phyloP scores from a whole-genome alignment of 352 stramenopile species.

The Phytophthora pini region DNA sequence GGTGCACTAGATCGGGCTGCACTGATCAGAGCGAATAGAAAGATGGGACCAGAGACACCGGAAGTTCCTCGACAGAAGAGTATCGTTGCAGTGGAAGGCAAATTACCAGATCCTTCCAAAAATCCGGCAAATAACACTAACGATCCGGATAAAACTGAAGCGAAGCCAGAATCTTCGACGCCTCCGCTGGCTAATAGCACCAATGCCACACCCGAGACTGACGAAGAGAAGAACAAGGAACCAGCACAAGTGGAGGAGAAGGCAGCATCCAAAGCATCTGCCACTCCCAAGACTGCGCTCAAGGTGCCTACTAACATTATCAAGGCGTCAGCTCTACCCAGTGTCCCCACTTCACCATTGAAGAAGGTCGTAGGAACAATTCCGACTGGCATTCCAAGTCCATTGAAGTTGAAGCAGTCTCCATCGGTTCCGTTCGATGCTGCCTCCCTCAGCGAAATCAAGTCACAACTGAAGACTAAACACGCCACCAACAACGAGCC shows the following conservation, averaged over 20 bases:
- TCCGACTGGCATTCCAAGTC: slow-evolving; percentile 33
- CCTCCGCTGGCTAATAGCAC: background rate
- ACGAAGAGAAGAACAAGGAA: slow-evolving; percentile 14
- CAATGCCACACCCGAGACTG: background rate
- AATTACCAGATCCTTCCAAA: background rate
- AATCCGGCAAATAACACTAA: background rate
- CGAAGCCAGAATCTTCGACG: slow-evolving; percentile 2
- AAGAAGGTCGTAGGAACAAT: slow-evolving; percentile 30
- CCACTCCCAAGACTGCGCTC: slow-evolving; percentile 40
- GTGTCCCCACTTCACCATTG: slow-evolving; percentile 25
- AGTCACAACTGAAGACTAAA: slow-evolving; percentile 59
- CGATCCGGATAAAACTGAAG: background rate
- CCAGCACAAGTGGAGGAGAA: slow-evolving; percentile 23
- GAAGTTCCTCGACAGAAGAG: slow-evolving; percentile 29
- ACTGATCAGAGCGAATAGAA: slow-evolving; percentile 17
- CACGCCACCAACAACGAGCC: slow-evolving; percentile 36
- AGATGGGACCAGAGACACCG: slow-evolving; percentile 37
- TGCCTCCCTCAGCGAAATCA: slow-evolving; percentile 66
- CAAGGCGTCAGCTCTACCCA: slow-evolving; percentile 30
- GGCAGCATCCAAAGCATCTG: slow-evolving; percentile 18
- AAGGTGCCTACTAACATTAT: slow-evolving; percentile 55
- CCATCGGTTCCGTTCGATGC: slow-evolving; percentile 56
- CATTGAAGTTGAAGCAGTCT: slow-evolving; percentile 29
- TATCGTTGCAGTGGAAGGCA: slow-evolving; percentile 1
- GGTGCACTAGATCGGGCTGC: slow-evolving; percentile 31